These are phyloP conservation scores for Volutella citrinella DNA, from an alignment of 2,329 filamentous ascomycete species.

Conservation along the genomic window DNA sequence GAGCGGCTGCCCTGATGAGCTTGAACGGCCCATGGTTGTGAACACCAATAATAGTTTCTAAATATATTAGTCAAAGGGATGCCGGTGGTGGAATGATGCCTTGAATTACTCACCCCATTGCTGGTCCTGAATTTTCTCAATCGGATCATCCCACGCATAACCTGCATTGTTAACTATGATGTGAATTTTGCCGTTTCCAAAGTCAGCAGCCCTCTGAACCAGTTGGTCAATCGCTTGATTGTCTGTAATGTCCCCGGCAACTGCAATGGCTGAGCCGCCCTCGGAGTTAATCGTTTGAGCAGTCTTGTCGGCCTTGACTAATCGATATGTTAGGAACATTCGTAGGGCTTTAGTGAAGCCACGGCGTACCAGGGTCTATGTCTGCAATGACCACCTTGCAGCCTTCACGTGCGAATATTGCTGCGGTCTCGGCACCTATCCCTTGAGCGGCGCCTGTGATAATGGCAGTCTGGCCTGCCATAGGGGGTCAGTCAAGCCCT, in stretches of 20 bases:
- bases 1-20: conserved; percentile 4
- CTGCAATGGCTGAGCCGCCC: conserved; percentile 5
- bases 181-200: conserved; percentile 8
- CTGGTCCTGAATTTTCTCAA: too few species aligned
- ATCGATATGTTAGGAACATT: background rate
- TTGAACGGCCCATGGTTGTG: conserved; percentile 6
- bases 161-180: conserved; percentile 13
- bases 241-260: conserved; percentile 7
- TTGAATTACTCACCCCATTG: too few species aligned
- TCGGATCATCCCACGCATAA: conserved; percentile 10
- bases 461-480: conserved; percentile 8
- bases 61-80: too few species aligned
- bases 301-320: conserved; percentile 5
- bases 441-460: conserved; percentile 9
- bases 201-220: conserved; percentile 5
- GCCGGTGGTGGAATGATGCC: too few species aligned
- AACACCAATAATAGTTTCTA: conserved; percentile 5
- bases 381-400: conserved; percentile 9
- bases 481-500: background rate
- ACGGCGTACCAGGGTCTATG: conserved; percentile 6
- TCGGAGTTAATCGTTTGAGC: conserved; percentile 6
- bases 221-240: conserved; percentile 6
- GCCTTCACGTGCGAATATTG: conserved; percentile 5
- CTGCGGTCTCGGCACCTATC: conserved; percentile 8
- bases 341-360: background rate